phyloP scores from a whole-genome alignment of 345 rosid genomes.

The Salix dunnii region DNA sequence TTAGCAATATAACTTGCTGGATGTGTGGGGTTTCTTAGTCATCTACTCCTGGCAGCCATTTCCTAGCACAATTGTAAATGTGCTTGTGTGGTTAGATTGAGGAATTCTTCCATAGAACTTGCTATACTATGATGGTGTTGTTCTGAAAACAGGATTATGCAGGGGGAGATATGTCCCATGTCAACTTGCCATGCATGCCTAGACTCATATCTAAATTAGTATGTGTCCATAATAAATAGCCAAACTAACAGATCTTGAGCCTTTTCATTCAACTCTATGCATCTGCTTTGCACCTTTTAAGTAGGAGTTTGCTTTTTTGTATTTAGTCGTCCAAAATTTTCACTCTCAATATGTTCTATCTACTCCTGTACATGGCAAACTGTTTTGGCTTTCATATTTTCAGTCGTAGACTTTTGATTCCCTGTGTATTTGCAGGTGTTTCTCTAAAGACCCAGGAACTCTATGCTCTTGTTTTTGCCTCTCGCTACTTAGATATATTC shows the following conservation, averaged over 20 bases:
- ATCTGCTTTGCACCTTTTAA: not conserved
- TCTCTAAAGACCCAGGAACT: slow-evolving; percentile 92
- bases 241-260: not conserved
- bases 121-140: not conserved
- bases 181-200: not conserved
- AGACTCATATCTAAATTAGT: not conserved
- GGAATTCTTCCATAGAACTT: not conserved
- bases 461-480: slow-evolving; percentile 61
- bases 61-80: not conserved
- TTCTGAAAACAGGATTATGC: not conserved
- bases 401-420: not conserved
- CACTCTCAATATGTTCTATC: not conserved
- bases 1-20: too few species aligned
- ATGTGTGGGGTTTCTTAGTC: not conserved
- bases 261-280: not conserved
- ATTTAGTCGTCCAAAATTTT: not conserved
- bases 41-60: not conserved
- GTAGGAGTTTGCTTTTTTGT: not conserved
- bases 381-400: not conserved
- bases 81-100: not conserved
- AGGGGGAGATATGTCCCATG: not conserved
- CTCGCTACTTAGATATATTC: slow-evolving; percentile 82
- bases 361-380: not conserved
- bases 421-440: slow-evolving; percentile 42
- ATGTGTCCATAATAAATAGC: not conserved